phyloP scores from a whole-genome alignment of 305 asterid species.

The Vinca major region DNA sequence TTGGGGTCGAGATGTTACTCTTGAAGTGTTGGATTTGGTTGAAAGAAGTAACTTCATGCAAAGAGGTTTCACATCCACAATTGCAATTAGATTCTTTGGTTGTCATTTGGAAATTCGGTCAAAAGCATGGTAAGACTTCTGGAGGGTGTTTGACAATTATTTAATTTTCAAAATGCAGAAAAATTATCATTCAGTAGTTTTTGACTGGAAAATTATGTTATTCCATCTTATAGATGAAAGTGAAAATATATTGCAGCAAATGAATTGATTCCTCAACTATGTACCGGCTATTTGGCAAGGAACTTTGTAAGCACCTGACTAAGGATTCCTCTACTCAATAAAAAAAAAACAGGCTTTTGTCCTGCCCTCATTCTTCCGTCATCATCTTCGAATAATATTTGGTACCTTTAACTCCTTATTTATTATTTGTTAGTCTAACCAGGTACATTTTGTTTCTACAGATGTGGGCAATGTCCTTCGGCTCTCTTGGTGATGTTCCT shows the following conservation, averaged over 20 bases:
- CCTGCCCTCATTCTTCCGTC: background rate
- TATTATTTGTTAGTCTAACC: background rate
- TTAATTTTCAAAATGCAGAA: slow-evolving; percentile 2
- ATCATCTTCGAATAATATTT: background rate
- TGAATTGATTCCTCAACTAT: slow-evolving; percentile 45
- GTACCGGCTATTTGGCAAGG: slow-evolving; percentile 61
- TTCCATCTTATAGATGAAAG: slow-evolving; percentile 54
- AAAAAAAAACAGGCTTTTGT: background rate
- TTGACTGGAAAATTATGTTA: slow-evolving; percentile 27
- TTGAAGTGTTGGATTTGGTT: slow-evolving; percentile 59
- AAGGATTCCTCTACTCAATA: background rate
- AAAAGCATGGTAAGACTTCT: slow-evolving; percentile 50
- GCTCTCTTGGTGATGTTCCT: slow-evolving; percentile 51
- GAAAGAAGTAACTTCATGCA: slow-evolving; percentile 39
- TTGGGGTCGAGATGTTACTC: slow-evolving; percentile 74
- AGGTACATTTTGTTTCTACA: slow-evolving; percentile 24
- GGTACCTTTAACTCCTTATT: background rate
- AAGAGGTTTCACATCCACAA: slow-evolving; percentile 30
- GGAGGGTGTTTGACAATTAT: slow-evolving; percentile 14
- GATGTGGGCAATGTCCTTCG: slow-evolving; percentile 64
- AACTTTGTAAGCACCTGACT: slow-evolving; percentile 61
- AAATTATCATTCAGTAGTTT: slow-evolving; percentile 6
- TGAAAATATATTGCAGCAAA: slow-evolving; percentile 69
- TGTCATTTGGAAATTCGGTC: slow-evolving; percentile 56
- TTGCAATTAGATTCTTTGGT: slow-evolving; percentile 45